phyloP scores from a whole-genome alignment of 2,329 filamentous ascomycete genomes.

The Fusarium pilosicola region DNA sequence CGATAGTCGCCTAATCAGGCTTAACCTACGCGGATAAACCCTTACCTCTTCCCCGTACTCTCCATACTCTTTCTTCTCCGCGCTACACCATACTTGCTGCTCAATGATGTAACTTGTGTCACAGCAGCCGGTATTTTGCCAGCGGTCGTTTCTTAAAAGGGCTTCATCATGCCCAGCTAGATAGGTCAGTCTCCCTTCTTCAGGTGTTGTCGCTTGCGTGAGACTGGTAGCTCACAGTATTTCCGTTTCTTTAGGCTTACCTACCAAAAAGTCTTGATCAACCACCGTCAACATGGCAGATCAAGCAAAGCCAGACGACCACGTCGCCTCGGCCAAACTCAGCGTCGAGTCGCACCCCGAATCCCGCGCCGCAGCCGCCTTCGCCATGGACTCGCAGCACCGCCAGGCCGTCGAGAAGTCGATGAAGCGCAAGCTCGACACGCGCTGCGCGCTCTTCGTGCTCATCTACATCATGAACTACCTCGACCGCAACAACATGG shows the following conservation, averaged over 20 bases:
- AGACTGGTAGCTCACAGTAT: constrained; percentile 3
- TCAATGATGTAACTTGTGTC: constrained; percentile 20
- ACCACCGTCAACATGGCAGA: constrained; percentile 8
- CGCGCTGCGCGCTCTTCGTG: constrained; percentile 73
- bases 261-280: no score
- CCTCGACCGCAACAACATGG: constrained; percentile 74
- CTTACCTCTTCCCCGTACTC: constrained; percentile 25
- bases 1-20: neutral
- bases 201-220: neutral
- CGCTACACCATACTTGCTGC: constrained; percentile 2
- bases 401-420: constrained; percentile 68
- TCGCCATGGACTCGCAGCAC: constrained; percentile 56
- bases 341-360: constrained; percentile 31
- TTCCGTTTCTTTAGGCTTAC: no score
- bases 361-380: constrained; percentile 6
- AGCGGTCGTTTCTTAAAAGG: constrained; percentile 6
- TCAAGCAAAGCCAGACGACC: constrained; percentile 25
- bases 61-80: neutral
- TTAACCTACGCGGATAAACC: constrained; percentile 9
- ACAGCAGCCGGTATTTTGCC: neutral
- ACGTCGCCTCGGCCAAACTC: constrained; percentile 28
- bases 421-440: constrained; percentile 76
- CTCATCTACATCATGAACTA: constrained; percentile 82
- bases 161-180: neutral
- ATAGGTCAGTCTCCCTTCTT: neutral